Conservation (phyloP, 192 early-diverging fungal species). For the Coemansia sp. region DNA sequence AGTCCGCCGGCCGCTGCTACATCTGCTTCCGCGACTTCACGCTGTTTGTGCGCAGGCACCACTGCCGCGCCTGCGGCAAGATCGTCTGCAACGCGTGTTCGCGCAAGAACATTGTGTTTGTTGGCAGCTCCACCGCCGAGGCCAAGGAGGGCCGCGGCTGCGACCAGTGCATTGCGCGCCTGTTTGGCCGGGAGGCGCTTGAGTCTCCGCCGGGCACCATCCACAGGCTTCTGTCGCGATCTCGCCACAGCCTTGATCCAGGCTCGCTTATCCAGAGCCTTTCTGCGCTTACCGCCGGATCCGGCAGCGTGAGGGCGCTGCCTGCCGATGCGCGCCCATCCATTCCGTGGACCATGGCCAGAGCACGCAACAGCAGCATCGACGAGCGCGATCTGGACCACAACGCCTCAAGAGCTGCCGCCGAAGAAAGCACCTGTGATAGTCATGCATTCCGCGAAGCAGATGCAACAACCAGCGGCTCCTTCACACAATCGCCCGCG, state of each 20-base stretch:
- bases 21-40: slow-evolving; percentile 73
- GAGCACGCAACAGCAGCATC: slow-evolving; percentile 10
- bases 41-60: slow-evolving; percentile 70
- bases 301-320: slow-evolving; percentile 19
- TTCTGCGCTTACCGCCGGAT: slow-evolving; percentile 31
- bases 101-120: slow-evolving; percentile 58
- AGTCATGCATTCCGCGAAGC: not conserved
- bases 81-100: slow-evolving; percentile 77
- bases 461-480: not conserved
- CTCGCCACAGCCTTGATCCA: slow-evolving; percentile 51
- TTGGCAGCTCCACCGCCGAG: slow-evolving; percentile 21
- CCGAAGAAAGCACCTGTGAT: not conserved
- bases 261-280: slow-evolving; percentile 42
- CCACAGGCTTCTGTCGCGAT: slow-evolving; percentile 36
- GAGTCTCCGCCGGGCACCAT: slow-evolving; percentile 50
- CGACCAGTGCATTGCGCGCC: slow-evolving; percentile 53
- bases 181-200: slow-evolving; percentile 55
- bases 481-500: slow-evolving; percentile 6
- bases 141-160: slow-evolving; percentile 54
- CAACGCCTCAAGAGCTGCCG: not conserved
- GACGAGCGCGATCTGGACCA: slow-evolving; percentile 9
- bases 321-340: slow-evolving; percentile 17
- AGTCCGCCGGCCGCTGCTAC: slow-evolving; percentile 64
- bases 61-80: slow-evolving; percentile 79
- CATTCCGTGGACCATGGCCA: slow-evolving; percentile 18